These are phyloP conservation scores for Leccinum subfulvum DNA, from an alignment of 1,284 basidiomycete species.

Conservation along the genomic window DNA sequence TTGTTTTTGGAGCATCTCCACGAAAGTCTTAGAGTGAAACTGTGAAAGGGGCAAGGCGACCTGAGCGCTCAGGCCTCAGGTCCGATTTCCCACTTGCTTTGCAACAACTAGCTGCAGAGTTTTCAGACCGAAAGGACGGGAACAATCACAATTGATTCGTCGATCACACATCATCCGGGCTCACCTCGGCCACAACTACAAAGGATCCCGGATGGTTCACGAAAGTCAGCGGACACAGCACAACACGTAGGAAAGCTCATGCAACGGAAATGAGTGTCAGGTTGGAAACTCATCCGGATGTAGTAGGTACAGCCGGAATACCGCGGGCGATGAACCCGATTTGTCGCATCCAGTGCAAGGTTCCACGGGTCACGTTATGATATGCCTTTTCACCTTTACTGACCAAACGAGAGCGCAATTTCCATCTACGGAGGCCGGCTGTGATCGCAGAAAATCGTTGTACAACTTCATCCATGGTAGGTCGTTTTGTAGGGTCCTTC, in stretches of 20 bases:
- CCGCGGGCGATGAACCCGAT: slow-evolving; percentile 9
- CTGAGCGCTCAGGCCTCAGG: too few species aligned
- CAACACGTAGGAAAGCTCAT: too few species aligned
- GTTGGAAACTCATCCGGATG: too few species aligned
- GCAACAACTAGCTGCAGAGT: background rate
- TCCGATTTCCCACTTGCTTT: background rate
- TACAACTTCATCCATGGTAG: slow-evolving; percentile 21
- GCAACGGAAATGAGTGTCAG: too few species aligned
- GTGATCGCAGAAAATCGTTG: slow-evolving; percentile 6
- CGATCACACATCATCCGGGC: fast-evolving
- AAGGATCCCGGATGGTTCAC: background rate
- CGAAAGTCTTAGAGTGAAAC: too few species aligned
- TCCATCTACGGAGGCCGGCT: slow-evolving; percentile 10
- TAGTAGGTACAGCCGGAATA: slow-evolving; percentile 14
- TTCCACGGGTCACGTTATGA: background rate
- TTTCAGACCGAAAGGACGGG: background rate
- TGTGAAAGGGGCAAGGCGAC: too few species aligned
- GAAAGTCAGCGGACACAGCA: background rate
- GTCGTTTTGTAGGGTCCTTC: slow-evolving; percentile 21
- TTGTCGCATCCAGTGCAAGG: slow-evolving; percentile 20
- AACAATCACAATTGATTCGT: background rate
- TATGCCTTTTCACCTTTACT: slow-evolving; percentile 5
- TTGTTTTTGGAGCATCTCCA: background rate
- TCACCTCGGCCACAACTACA: background rate
- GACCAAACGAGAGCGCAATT: slow-evolving; percentile 21